Base-by-base conservation (phyloP, 1,284 basidiomycete species). In the Termitomyces sp. region DNA sequence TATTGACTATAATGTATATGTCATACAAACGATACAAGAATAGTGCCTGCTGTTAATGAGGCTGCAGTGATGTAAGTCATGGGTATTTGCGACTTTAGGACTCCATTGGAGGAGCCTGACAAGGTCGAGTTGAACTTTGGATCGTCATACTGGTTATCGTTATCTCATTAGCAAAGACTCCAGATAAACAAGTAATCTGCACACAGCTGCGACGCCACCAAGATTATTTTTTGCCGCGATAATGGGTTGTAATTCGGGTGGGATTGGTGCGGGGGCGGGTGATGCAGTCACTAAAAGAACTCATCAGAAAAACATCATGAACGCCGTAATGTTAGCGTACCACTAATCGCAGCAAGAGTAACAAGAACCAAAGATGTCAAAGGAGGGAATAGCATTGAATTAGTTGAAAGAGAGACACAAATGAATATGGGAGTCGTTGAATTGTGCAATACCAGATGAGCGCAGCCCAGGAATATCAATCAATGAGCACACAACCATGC, bases 141-240 rank as follows among this genome's bases (percentile, higher is more conserved):
- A 38, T 57, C 44, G 24, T 54, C 42, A 10, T 46, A n/a, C 33
- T 51, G n/a, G n/a, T n/a, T n/a, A n/a, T n/a, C n/a, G 36, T 26
- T 9, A 42, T 15, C 12, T 4, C 34, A 31, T 53, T 2, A 46
- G 50, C 13, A 31, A 24, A 7, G 5, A n/a, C 9, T n/a, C 3
- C 5, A 17, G 19, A 10, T 21, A 15, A 45, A 10, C 34, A 33
- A 28, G 24, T 7, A 3, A 42, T n/a, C 6, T 10, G 40, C 42
- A 42, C 31, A 60, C 56, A 19, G 34, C 40, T 36, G 46, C 55
- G 30, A 15, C 38, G 1, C 56, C 56, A 2, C 34, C 53, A 28
- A 60, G 48, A 24, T 60, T 60, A 10, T 57, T 51, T 43, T 57
- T 60, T 10, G 53, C 56, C 21, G 58, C 56, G 45, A 60, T 45